A percentile compares a stretch with the other conserved stretches of the same genome.
Conservation (phyloP, 108 stramenopile species). For the Schizochytrium sp. region DNA sequence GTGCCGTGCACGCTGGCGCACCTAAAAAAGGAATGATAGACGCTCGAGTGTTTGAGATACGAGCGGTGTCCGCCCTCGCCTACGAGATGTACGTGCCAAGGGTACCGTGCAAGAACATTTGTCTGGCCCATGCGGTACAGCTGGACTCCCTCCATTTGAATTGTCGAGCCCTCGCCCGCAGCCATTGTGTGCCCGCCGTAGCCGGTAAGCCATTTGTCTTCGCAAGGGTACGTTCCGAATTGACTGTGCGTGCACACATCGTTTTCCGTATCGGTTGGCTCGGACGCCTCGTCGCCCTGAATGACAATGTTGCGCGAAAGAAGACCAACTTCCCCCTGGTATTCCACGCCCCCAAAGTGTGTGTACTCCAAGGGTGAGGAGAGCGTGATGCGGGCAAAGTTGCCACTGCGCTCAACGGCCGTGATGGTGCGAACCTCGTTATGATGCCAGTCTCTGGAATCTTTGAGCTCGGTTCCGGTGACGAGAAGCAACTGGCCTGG, state of each 20-base stretch:
- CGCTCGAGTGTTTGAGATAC: constrained; percentile 39
- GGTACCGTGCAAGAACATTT: constrained; percentile 48
- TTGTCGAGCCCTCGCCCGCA: constrained; percentile 11
- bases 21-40: constrained; percentile 43
- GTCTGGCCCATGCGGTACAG: constrained; percentile 55
- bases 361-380: constrained; percentile 17
- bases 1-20: constrained; percentile 51
- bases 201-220: constrained; percentile 32
- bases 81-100: constrained; percentile 42
- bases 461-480: constrained; percentile 33
- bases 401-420: background rate
- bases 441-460: constrained; percentile 31
- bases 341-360: constrained; percentile 36
- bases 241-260: background rate
- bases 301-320: constrained; percentile 43
- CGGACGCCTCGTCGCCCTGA: constrained; percentile 31
- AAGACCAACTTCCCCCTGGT: constrained; percentile 53
- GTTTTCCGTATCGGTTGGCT: background rate
- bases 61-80: constrained; percentile 31
- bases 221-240: background rate
- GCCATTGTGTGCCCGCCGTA: constrained; percentile 29
- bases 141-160: constrained; percentile 40
- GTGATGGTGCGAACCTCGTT: constrained; percentile 38
- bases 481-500: constrained; percentile 39
- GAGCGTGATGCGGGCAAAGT: constrained; percentile 30